Evolutionary conservation across 2,329 filamentous ascomycete genomes (phyloP).

Genomic region (Colletotrichum tofieldiae): DNA sequence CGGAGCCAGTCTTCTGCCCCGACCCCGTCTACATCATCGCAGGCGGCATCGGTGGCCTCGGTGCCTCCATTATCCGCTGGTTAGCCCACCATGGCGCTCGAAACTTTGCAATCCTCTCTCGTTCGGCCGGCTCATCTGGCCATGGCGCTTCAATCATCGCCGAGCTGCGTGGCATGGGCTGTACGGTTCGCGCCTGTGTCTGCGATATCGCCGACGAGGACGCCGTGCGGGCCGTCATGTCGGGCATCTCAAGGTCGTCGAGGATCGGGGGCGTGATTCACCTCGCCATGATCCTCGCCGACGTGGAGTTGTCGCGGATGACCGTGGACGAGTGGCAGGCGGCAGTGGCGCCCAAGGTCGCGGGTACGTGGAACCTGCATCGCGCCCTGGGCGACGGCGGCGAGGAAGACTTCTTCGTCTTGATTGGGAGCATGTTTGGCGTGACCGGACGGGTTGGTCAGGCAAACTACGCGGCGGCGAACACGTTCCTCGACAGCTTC

Average conservation of each 20-base stretch:
- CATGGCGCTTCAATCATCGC: not conserved
- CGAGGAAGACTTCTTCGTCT: conserved; percentile 49
- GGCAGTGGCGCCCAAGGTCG: conserved; percentile 49
- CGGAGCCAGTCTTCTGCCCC: not conserved
- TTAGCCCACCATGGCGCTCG: conserved; percentile 45
- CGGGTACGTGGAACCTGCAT: conserved; percentile 55
- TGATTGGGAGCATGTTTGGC: conserved; percentile 46
- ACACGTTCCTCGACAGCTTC: conserved; percentile 57
- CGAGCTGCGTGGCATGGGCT: conserved; percentile 10
- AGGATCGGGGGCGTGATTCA: conserved; percentile 34
- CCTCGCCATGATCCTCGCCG: conserved; percentile 33
- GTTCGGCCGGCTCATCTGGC: conserved; percentile 41
- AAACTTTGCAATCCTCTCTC: conserved; percentile 46
- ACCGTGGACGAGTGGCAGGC: conserved; percentile 49
- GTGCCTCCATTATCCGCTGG: conserved; percentile 44
- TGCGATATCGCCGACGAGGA: conserved; percentile 15
- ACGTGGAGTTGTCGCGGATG: conserved; percentile 52
- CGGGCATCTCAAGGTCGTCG: not conserved
- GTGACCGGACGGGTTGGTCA: conserved; percentile 54
- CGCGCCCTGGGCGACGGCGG: conserved; percentile 38
- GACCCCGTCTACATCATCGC: conserved; percentile 44
- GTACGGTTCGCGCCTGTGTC: not conserved
- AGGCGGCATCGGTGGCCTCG: conserved; percentile 46
- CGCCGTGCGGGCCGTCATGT: not conserved
- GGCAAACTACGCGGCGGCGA: conserved; percentile 57